Base-by-base conservation (phyloP, 2,329 filamentous ascomycete genomes). In the Cercospora janseana region DNA sequence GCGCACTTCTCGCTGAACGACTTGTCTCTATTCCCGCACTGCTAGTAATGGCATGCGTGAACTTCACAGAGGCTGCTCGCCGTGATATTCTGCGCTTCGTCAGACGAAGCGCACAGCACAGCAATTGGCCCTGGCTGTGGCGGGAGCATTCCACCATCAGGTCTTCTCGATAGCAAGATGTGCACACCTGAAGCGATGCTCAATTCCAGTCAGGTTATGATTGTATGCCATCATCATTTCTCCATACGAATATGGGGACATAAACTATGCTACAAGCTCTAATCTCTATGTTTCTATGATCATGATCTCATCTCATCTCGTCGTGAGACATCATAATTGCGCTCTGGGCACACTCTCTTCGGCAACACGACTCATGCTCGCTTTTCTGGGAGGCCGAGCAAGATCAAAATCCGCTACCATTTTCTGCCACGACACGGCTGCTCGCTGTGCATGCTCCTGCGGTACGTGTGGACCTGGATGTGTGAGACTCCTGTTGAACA, bases 401-500 rank as follows among this genome's bases (percentile, higher is more conserved):
- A 63, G 52, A 7, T 46, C 58, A 31, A 63, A 61, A 15, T 75
- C 74, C 15, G 57, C 51, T 3, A 71, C 66, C 45, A 80, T 66
- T 62, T 70, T 79, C 55, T 70, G 62, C 79, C 79, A 84, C 9
- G 75, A 71, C 21, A 63, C 63, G 4, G 70, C 72, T 0, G 77
- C 81, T 26, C 81, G 69, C 34, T 58, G 59, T 2, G 81, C 80
- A 69, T 82, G 74, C 50, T 75, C 73, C 63, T 74, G 77, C 0
- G 83, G 82, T 9, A 79, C 74, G 0, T 66, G 68, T 0, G 77
- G 69, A 7, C 75, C 75, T 7, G 69, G 63, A 51, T 83, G 77
- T 2, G 74, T 70, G 73, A 86, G 79, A 20, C 75, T 75, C 26
- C 78, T 69, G 60, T 82, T 80, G 64, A 88, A 89, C 12, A 89